Percentiles rank a stretch among this genome's conserved stretches.
These are phyloP conservation scores for Mycena kentingensis DNA, from an alignment of 768 basidiomycete species.

Conservation along the genomic window DNA sequence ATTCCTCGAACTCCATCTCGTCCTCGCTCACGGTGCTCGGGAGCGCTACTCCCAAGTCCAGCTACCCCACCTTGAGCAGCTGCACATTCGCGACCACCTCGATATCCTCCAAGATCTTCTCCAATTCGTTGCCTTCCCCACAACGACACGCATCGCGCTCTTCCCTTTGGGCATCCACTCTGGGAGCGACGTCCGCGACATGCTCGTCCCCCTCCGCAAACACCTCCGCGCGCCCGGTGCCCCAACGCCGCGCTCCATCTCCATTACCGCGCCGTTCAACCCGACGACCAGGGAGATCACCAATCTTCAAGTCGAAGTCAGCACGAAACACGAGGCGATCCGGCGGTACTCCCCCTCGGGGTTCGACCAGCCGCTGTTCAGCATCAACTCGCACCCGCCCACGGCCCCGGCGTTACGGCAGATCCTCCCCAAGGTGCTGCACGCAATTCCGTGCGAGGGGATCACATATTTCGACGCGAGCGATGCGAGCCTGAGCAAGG, in stretches of 20 bases:
- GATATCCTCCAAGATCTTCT: background rate
- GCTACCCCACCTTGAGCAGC: background rate
- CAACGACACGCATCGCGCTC: background rate
- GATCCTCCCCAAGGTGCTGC: conserved; percentile 8
- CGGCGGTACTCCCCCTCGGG: background rate
- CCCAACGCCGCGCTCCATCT: background rate
- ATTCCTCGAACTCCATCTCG: background rate
- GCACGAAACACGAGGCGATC: background rate
- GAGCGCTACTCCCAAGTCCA: background rate
- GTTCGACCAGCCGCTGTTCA: background rate
- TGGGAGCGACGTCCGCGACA: background rate
- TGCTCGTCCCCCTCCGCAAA: conserved; percentile 8
- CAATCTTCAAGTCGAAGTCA: background rate
- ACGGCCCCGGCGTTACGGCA: conserved; percentile 1
- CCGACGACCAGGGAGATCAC: no score
- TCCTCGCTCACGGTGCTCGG: background rate
- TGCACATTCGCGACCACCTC: background rate
- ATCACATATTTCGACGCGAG: conserved; percentile 9
- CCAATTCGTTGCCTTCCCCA: background rate
- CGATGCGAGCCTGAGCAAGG: no score
- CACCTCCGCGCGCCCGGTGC: background rate
- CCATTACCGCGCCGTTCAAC: no score
- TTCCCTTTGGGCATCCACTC: background rate
- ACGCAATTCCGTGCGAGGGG: background rate
- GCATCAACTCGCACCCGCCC: background rate